phyloP scores from a whole-genome alignment of 768 basidiomycete species.

The Leccinum boreale region DNA sequence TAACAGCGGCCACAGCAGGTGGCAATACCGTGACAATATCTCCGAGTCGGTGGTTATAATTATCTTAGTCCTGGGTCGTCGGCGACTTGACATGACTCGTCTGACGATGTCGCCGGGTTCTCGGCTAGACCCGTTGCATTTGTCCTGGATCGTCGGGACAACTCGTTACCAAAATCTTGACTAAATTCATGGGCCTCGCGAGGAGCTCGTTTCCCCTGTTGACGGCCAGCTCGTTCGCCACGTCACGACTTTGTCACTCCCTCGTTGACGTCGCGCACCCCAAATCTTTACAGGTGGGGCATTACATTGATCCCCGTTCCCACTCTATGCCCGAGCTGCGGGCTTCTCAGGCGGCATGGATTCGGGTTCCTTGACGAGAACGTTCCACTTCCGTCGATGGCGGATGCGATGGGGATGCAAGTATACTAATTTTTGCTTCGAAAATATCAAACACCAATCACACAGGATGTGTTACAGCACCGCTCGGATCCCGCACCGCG shows the following conservation, averaged over 20 bases:
- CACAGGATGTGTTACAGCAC: not conserved
- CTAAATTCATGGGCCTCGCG: not conserved
- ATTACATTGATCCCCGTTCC: conserved; percentile 11
- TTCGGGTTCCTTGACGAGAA: conserved; percentile 10
- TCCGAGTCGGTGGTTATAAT: not conserved
- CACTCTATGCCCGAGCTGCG: conserved; percentile 19
- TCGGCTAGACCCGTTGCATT: not conserved
- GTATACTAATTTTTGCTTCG: not conserved
- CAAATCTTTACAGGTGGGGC: conserved; percentile 1
- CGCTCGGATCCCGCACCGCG: not conserved
- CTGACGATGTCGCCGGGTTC: not conserved
- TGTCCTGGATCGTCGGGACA: not conserved
- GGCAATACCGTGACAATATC: not conserved
- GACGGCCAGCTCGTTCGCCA: not conserved
- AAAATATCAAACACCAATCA: conserved; percentile 1
- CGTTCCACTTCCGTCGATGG: conserved; percentile 22
- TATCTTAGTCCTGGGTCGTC: not conserved
- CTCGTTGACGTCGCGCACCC: conserved; percentile 5
- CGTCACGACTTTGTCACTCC: not conserved
- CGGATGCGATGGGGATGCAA: conserved; percentile 24
- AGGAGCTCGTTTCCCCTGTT: not conserved
- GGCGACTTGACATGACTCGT: not conserved
- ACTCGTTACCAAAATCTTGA: not conserved
- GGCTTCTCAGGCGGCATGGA: conserved; percentile 4
- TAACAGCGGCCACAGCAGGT: not conserved